Evolutionary conservation across 495 filamentous ascomycete species (phyloP).

Genomic region (Bathelium albidoporum): DNA sequence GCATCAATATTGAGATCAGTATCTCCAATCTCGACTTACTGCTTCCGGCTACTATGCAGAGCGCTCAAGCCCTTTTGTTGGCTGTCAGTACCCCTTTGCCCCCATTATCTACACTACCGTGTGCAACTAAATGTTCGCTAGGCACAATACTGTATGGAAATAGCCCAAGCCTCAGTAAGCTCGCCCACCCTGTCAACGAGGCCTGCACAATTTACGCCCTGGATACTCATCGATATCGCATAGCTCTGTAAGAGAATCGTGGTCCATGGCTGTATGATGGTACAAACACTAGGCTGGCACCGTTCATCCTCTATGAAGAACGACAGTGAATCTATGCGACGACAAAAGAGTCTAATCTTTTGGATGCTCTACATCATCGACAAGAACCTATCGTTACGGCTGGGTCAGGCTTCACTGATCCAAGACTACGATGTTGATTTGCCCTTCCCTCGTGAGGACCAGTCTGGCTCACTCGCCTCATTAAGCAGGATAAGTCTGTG

Average conservation of each 20-base stretch:
- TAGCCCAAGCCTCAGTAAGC: not conserved
- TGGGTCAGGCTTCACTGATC: conserved; percentile 50
- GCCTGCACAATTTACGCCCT: not conserved
- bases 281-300: conserved; percentile 52
- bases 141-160: conserved; percentile 1
- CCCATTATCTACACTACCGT: not conserved
- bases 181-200: not conserved
- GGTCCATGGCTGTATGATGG: conserved; percentile 3
- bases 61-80: not conserved
- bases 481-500: conserved; percentile 17
- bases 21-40: conserved; percentile 1
- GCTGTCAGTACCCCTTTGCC: not conserved
- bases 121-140: not conserved
- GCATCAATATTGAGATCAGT: not conserved
- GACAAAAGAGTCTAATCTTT: conserved; percentile 39
- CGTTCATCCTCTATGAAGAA: conserved; percentile 43
- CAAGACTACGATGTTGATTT: conserved; percentile 52
- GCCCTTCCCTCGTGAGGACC: not conserved
- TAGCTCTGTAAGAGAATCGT: not conserved
- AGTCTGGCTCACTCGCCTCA: not conserved
- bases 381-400: conserved; percentile 50
- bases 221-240: not conserved
- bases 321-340: conserved; percentile 30
- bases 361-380: conserved; percentile 55
- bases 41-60: not conserved